phyloP scores from a whole-genome alignment of 495 filamentous ascomycete genomes.

The Bacidia rubella region DNA sequence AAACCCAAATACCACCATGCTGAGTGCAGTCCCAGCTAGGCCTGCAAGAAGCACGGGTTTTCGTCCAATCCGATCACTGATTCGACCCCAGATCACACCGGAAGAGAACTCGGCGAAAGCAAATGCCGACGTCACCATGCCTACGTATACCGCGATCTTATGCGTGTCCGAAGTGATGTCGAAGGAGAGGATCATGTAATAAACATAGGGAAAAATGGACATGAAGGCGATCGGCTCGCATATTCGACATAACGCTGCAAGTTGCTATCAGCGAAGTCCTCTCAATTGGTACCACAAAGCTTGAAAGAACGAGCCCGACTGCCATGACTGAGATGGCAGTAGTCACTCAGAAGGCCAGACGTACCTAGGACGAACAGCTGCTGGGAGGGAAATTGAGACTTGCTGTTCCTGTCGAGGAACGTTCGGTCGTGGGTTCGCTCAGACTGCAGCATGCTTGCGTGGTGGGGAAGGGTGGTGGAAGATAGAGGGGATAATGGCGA shows the following conservation, averaged over 20 bases:
- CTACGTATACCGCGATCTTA: conserved; percentile 81
- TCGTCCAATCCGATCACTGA: conserved; percentile 84
- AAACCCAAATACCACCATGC: conserved; percentile 90
- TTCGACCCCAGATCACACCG: conserved; percentile 77
- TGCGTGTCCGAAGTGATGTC: conserved; percentile 62
- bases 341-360: neutral
- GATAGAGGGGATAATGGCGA: neutral
- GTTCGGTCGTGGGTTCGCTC: neutral
- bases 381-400: conserved; percentile 6
- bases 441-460: neutral
- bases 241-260: conserved; percentile 74
- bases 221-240: conserved; percentile 99
- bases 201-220: conserved; percentile 98
- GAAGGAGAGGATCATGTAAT: conserved; percentile 94
- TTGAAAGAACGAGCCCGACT: neutral
- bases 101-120: conserved; percentile 90
- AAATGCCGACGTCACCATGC: conserved; percentile 93
- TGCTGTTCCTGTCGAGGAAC: neutral
- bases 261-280: conserved; percentile 23
- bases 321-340: neutral
- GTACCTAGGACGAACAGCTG: conserved; percentile 15
- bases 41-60: conserved; percentile 88
- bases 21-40: conserved; percentile 76
- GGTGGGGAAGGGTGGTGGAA: neutral
- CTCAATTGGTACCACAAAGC: neutral